Percentiles rank a stretch among this genome's conserved stretches.
These are phyloP conservation scores for Sugiyamaella smithiae DNA, from an alignment of 805 yeast genomes.

Conservation along the genomic window DNA sequence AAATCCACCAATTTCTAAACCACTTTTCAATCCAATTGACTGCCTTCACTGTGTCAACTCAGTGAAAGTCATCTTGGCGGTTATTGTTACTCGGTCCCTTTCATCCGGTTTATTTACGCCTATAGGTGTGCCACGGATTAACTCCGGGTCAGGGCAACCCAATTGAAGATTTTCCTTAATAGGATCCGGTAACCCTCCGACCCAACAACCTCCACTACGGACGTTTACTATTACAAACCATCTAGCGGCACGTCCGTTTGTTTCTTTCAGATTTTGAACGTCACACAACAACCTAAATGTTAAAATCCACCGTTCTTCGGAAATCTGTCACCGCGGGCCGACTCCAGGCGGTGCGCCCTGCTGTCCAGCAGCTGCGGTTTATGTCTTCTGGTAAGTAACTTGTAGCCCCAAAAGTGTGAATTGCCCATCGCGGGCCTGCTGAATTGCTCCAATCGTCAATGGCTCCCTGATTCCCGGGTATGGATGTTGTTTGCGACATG, in stretches of 20 bases:
- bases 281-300: constrained; percentile 5
- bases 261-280: not conserved
- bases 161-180: not conserved
- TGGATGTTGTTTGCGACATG: no score
- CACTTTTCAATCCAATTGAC: no score
- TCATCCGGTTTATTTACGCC: no score
- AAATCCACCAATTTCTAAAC: no score
- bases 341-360: constrained; percentile 5
- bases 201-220: constrained; percentile 6
- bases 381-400: constrained; percentile 23
- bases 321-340: constrained; percentile 10
- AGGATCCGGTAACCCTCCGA: constrained; percentile 4
- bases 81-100: no score
- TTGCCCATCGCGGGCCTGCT: no score
- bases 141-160: constrained; percentile 5
- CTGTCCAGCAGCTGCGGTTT: constrained; percentile 7
- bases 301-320: constrained; percentile 11
- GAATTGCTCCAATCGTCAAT: not conserved
- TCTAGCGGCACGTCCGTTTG: not conserved
- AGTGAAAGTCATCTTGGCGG: no score
- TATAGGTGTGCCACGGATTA: constrained; percentile 3
- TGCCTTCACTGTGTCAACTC: no score
- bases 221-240: constrained; percentile 1
- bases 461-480: no score
- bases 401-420: not conserved